Percentiles rank a stretch among this genome's conserved stretches.
phyloP scores from a whole-genome alignment of 495 filamentous ascomycete genomes.

The Lepidopterella palustris region DNA sequence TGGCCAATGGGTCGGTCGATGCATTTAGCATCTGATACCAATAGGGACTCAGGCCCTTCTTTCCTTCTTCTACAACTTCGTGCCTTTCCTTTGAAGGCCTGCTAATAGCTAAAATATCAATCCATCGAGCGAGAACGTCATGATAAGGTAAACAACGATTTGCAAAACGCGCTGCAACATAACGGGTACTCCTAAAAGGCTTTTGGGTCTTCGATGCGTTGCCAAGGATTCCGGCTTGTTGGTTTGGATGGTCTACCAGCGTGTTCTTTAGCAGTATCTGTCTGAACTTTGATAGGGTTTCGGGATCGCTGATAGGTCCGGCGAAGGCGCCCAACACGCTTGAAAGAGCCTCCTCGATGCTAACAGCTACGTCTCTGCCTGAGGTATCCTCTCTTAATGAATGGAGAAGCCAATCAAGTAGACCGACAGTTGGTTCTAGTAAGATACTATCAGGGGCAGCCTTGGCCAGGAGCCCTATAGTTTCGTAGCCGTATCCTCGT shows the following conservation, averaged over 20 bases:
- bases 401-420: conserved; percentile 72
- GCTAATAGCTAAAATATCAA: conserved; percentile 73
- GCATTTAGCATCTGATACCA: conserved; percentile 64
- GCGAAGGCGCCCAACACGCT: conserved; percentile 60
- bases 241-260: conserved; percentile 32
- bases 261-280: conserved; percentile 34
- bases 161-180: conserved; percentile 79
- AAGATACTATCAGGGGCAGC: conserved; percentile 46
- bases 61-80: conserved; percentile 84
- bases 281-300: conserved; percentile 46
- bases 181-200: conserved; percentile 57
- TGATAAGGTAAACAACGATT: conserved; percentile 80
- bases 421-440: conserved; percentile 49
- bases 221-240: background rate
- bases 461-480: conserved; percentile 68
- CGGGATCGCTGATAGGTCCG: conserved; percentile 39
- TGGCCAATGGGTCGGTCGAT: conserved; percentile 7
- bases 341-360: conserved; percentile 81
- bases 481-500: conserved; percentile 54
- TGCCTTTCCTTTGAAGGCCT: conserved; percentile 56
- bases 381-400: conserved; percentile 76
- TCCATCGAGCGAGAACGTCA: conserved; percentile 77
- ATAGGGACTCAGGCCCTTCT: conserved; percentile 77
- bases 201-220: conserved; percentile 18
- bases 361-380: conserved; percentile 66